Base-by-base conservation (phyloP, 2,329 filamentous ascomycete species). In the Dothistroma pini region DNA sequence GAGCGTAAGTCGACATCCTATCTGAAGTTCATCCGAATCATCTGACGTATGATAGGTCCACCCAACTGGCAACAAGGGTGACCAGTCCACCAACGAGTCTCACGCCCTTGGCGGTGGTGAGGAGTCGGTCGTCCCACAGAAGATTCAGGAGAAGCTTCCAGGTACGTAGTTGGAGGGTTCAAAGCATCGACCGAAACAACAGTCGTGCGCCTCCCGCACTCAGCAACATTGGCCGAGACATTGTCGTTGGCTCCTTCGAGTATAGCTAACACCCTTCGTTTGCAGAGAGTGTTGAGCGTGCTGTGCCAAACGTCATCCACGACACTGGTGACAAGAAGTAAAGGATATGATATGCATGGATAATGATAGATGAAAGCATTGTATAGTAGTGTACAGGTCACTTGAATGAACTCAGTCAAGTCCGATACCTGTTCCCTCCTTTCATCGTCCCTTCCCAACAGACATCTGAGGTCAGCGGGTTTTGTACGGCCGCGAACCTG, bases 291-390 rank as follows among this genome's bases (percentile, higher is more conserved):
- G 51, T 53, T n/a, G 51, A 53, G 51, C 51, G 51, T 22, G 51
- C 51, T n/a, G 51, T 53, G n/a, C 51, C 51, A 35, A 53, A 53
- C 11, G 51, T 31, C 12, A 53, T 53, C n/a, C 51, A 53, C 31
- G 19, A 53, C 31, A 53, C 51, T 21, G 51, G 51, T 31, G 51
- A 53, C n/a, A 53, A 53, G 16, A 44, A 44, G 41, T 44, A 44
- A n/a, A 44, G 14, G 41, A n/a, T 19, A 16, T 3, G 1, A 14
- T n/a, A 6, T 2, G 14, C n/a, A 19, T 44, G 41, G 41, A 44
- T 19, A 19, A 19, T 9, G 41, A 44, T 19, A 44, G 1, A 44
- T 19, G 41, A 44, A 19, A 16, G 14, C 16, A 19, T 44, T 44
- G 41, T 19, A 19, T 44, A 44, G 41, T 44, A 19, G 41, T 44